A percentile compares a stretch with the other conserved stretches of the same genome.
Conservation (phyloP, 1,139 yeast genomes). For the Entelexis paramagnoliae region DNA sequence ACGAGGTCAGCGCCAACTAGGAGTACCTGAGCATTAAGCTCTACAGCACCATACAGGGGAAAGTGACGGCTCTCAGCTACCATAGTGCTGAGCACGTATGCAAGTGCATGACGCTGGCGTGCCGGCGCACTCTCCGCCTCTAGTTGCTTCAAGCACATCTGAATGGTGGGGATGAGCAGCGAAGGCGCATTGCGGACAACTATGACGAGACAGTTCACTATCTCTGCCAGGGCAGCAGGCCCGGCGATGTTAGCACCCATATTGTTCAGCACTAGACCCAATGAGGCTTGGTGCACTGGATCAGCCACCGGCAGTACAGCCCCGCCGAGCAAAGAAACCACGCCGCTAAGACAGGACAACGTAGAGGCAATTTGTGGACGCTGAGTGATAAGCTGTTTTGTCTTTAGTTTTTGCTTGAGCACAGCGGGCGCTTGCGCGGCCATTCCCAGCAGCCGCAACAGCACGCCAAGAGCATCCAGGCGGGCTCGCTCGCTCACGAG, state of each 20-base stretch:
- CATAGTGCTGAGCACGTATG: conserved; percentile 19
- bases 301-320: conserved; percentile 28
- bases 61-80: conserved; percentile 11
- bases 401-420: not conserved
- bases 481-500: conserved; percentile 13
- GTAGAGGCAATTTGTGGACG: conserved; percentile 10
- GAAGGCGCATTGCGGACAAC: conserved; percentile 18
- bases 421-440: conserved; percentile 9
- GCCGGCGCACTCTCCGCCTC: conserved; percentile 11
- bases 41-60: conserved; percentile 21
- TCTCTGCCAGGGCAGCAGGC: conserved; percentile 6
- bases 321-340: conserved; percentile 29
- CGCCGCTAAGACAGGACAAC: conserved; percentile 22
- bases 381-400: not conserved
- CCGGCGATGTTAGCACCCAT: not conserved
- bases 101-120: conserved; percentile 8
- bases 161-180: conserved; percentile 17
- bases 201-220: conserved; percentile 10
- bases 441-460: conserved; percentile 17
- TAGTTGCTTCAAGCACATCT: conserved; percentile 15
- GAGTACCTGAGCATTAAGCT: conserved; percentile 16
- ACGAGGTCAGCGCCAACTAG: conserved; percentile 16
- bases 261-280: conserved; percentile 19
- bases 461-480: conserved; percentile 12
- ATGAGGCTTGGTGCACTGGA: conserved; percentile 21